Base-by-base conservation (phyloP, 179 eudicot genomes). In the Camellia oleifera region DNA sequence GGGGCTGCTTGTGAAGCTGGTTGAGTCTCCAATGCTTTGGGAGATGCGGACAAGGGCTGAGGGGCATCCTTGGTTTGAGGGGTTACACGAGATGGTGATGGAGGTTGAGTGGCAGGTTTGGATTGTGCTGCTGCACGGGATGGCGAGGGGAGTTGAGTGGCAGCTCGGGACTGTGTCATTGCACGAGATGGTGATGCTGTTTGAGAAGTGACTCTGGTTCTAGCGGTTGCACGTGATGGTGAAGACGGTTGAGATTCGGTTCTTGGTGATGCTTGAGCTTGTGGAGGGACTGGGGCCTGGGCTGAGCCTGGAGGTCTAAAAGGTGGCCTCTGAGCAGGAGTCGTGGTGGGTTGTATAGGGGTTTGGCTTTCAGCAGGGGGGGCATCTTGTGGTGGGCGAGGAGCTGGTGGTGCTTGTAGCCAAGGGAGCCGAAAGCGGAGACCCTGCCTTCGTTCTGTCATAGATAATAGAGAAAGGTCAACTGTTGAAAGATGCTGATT, bases 341-440 rank as follows among this genome's bases (percentile, higher is more conserved):
- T 75, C 5, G 61, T 56, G 52, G 42, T 44, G 17, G 85, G n/a
- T 15, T 52, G 69, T 26, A 67, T 2, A 40, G 72, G 13, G 23
- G 65, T 74, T 62, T 17, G 81, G 40, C 26, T 53, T 74, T 77
- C 72, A 62, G 82, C 4, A 45, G 80, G 6, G 0, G 76, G 18
- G 62, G 40, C 57, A 32, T 32, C 40, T 52, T 32, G 66, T 45
- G 72, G 50, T 56, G 83, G 79, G 20, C 63, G 74, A 52, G 72
- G 74, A 75, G 87, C 58, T 48, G 78, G 46, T 72, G 69, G 40
- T 50, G 60, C 5, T 72, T 82, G 40, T 61, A 68, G 50, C 93
- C 93, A 87, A 8, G 92, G 93, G 53, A 87, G 81, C 74, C 89
- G 80, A 66, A 86, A 86, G 64, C 89, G 91, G 69, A 81, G 86